These are phyloP conservation scores for Penium margaritaceum DNA, from an alignment of 139 green algal species.

Conservation along the genomic window DNA sequence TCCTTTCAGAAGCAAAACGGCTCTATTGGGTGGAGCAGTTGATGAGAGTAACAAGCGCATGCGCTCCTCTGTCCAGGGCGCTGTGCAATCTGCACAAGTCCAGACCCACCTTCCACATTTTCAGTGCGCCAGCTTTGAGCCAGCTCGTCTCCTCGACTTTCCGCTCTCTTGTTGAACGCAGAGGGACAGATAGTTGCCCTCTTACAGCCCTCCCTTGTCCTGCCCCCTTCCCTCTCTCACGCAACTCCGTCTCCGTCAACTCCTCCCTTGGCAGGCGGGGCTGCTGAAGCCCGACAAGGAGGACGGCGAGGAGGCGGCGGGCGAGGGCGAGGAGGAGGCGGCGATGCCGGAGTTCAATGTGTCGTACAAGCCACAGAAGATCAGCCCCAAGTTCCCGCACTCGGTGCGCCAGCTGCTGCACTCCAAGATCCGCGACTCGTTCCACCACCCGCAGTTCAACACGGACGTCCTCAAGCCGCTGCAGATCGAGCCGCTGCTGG, in stretches of 20 bases:
- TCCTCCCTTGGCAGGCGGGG: constrained; percentile 67
- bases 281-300: constrained; percentile 61
- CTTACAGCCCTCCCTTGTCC: neutral
- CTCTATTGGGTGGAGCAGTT: too few relatives aligned
- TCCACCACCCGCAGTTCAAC: constrained; percentile 79
- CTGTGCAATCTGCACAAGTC: too few relatives aligned
- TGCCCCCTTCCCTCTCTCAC: neutral
- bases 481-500: constrained; percentile 82
- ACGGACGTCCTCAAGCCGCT: constrained; percentile 51
- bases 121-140: too few relatives aligned
- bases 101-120: too few relatives aligned
- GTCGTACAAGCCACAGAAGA: constrained; percentile 98
- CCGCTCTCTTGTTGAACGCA: too few relatives aligned
- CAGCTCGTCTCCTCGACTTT: too few relatives aligned
- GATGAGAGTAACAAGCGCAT: too few relatives aligned
- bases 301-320: constrained; percentile 44
- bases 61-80: too few relatives aligned
- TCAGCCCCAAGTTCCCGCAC: constrained; percentile 89
- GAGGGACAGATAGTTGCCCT: too few relatives aligned
- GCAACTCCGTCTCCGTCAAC: too few relatives aligned
- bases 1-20: too few relatives aligned
- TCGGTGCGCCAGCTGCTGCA: constrained; percentile 86
- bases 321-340: constrained; percentile 56
- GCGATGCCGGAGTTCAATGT: constrained; percentile 81
- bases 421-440: constrained; percentile 81